These are phyloP conservation scores for Alternaria arbusti DNA, from an alignment of 2,329 filamentous ascomycete genomes.

Conservation along the genomic window DNA sequence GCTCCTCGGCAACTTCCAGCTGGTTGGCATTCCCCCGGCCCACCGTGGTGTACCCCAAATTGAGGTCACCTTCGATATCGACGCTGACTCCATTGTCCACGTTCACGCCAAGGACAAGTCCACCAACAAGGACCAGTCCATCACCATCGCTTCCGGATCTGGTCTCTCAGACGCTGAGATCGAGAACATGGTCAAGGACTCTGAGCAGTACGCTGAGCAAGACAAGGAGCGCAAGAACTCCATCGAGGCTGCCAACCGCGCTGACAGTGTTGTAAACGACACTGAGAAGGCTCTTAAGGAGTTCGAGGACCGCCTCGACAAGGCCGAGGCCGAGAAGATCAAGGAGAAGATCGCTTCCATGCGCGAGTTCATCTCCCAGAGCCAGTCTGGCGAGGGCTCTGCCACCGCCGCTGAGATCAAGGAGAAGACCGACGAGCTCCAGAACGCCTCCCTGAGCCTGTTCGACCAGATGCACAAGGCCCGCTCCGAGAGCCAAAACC, in stretches of 20 bases:
- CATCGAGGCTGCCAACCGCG: slow-evolving; percentile 96
- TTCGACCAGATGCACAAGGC: slow-evolving; percentile 99
- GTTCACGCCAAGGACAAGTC: slow-evolving; percentile 99
- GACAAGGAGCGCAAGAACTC: slow-evolving; percentile 97
- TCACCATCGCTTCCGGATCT: slow-evolving; percentile 97
- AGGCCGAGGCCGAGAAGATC: slow-evolving; percentile 91
- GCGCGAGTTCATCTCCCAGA: slow-evolving; percentile 91
- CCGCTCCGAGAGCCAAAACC: slow-evolving; percentile 65
- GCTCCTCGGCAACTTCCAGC: slow-evolving; percentile 98
- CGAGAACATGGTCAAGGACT: slow-evolving; percentile 95
- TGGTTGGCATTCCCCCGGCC: slow-evolving; percentile 93
- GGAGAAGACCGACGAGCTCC: slow-evolving; percentile 98
- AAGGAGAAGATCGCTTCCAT: slow-evolving; percentile 89
- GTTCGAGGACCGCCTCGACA: slow-evolving; percentile 94
- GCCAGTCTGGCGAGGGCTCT: slow-evolving; percentile 86
- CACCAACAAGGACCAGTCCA: slow-evolving; percentile 99
- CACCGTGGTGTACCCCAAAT: slow-evolving; percentile 96
- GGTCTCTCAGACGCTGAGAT: slow-evolving; percentile 96
- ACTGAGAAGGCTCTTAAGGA: slow-evolving; percentile 98
- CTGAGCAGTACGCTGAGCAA: slow-evolving; percentile 91
- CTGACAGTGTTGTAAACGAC: slow-evolving; percentile 94
- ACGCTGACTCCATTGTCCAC: slow-evolving; percentile 96
- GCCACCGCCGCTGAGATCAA: slow-evolving; percentile 92
- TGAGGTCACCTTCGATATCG: slow-evolving; percentile 98
- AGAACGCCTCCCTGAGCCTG: slow-evolving; percentile 91